Evolutionary conservation across 2,329 filamentous ascomycete genomes (phyloP).

Genomic region (Rhinocladiella similis): DNA sequence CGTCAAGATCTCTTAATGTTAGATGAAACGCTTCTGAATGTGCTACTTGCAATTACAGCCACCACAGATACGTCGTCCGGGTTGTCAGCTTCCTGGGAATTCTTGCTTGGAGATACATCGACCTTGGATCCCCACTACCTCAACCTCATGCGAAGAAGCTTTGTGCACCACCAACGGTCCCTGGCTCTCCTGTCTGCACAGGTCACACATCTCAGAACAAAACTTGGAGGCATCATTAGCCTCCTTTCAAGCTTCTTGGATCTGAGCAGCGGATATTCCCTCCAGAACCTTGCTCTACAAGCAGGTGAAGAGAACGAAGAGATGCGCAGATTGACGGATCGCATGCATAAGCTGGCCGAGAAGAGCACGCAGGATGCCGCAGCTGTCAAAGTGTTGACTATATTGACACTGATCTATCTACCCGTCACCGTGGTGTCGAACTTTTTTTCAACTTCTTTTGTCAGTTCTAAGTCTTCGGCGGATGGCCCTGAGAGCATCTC

Average conservation of each 20-base stretch:
- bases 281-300: conserved; percentile 9
- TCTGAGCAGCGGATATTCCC: conserved; percentile 6
- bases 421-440: conserved; percentile 17
- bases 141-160: neutral
- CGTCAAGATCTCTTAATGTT: conserved; percentile 4
- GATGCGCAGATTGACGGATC: conserved; percentile 8
- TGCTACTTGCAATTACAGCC: conserved; percentile 1
- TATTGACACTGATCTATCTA: conserved; percentile 15
- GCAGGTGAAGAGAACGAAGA: conserved; percentile 12
- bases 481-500: neutral
- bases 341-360: conserved; percentile 13
- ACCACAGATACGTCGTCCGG: neutral
- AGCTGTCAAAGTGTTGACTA: conserved; percentile 17
- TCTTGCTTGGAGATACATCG: neutral
- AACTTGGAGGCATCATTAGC: conserved; percentile 2
- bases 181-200: neutral
- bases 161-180: conserved; percentile 1
- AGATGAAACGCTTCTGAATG: conserved; percentile 1
- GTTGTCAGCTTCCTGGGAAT: neutral
- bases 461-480: conserved; percentile 1
- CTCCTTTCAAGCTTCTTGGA: conserved; percentile 13
- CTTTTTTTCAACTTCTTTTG: conserved; percentile 19
- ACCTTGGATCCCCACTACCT: neutral
- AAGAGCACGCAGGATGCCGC: conserved; percentile 12
- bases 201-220: neutral